Evolutionary conservation across 2,329 filamentous ascomycete species (phyloP).

Genomic region (Alternaria postmessia): DNA sequence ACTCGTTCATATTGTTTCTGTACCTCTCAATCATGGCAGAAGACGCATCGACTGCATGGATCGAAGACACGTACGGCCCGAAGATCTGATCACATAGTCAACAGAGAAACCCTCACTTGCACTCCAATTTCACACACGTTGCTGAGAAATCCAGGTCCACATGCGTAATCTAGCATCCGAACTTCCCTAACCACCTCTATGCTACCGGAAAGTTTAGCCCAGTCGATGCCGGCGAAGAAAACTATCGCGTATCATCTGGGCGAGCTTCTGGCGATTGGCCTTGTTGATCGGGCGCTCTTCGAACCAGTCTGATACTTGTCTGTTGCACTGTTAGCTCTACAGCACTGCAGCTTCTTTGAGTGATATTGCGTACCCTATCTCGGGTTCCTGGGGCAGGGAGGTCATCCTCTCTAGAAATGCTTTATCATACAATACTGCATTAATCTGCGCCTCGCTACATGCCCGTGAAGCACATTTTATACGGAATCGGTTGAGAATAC

Average conservation of each 20-base stretch:
- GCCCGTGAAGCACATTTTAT: too few relatives aligned
- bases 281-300: conserved; percentile 17
- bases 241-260: not conserved
- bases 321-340: not conserved
- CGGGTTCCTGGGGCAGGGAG: too few relatives aligned
- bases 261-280: not conserved
- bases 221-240: not conserved
- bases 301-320: conserved; percentile 12
- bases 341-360: too few relatives aligned
- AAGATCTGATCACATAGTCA: conserved; percentile 5
- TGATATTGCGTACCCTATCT: too few relatives aligned
- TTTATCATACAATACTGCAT: too few relatives aligned
- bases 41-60: conserved; percentile 16
- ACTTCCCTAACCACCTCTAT: not conserved
- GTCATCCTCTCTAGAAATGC: too few relatives aligned
- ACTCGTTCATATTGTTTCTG: conserved; percentile 1
- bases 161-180: conserved; percentile 20
- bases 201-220: not conserved
- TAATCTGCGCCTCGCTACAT: too few relatives aligned
- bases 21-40: conserved; percentile 12
- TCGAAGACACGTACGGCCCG: conserved; percentile 11
- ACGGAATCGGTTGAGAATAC: too few relatives aligned
- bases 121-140: not conserved
- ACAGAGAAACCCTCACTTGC: not conserved
- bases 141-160: conserved; percentile 14